phyloP scores from a whole-genome alignment of 257 asterid species.

The Solanum tarapatanum region DNA sequence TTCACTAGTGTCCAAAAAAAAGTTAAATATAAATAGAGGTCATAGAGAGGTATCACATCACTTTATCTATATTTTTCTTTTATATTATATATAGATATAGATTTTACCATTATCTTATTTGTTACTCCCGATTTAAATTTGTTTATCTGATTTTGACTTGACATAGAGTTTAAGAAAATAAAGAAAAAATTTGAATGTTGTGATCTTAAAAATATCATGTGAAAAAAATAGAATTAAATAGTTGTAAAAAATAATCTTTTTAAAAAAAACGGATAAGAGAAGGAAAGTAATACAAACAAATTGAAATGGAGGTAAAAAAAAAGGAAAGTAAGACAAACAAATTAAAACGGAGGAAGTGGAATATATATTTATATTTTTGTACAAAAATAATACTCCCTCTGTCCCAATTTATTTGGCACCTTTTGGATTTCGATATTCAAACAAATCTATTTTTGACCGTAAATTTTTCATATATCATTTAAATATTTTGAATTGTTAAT shows the following conservation, averaged over 20 bases:
- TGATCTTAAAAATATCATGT: too few relatives aligned
- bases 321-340: neutral
- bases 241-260: neutral
- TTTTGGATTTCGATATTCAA: neutral
- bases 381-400: neutral
- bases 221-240: neutral
- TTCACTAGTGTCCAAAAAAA: neutral
- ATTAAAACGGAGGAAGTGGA: neutral
- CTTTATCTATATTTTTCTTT: too few relatives aligned
- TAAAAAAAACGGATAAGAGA: neutral
- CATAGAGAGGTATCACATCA: neutral
- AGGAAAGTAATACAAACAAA: neutral
- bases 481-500: neutral
- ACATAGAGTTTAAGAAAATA: too few relatives aligned
- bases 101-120: too few relatives aligned
- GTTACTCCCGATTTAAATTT: too few relatives aligned
- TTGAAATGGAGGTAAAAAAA: neutral
- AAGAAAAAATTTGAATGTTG: neutral
- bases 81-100: neutral
- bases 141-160: too few relatives aligned
- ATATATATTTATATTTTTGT: neutral
- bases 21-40: too few relatives aligned
- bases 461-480: neutral
- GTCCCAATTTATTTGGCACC: neutral
- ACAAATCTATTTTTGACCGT: neutral